phyloP scores from a whole-genome alignment of 2,329 filamentous ascomycete species.

The Colletotrichum musae region DNA sequence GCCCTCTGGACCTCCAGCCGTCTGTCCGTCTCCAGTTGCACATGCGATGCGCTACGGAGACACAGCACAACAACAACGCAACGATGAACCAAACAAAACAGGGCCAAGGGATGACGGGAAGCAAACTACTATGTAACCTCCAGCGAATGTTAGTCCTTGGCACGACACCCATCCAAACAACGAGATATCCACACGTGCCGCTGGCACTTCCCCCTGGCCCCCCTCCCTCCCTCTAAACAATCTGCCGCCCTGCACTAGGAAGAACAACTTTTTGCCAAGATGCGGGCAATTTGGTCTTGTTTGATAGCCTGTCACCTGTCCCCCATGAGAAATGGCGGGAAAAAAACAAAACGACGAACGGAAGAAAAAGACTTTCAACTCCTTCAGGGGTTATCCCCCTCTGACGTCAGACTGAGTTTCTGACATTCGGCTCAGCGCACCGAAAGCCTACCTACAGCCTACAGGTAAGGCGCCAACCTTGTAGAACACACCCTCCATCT shows the following conservation, averaged over 20 bases:
- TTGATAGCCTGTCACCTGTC: conserved; percentile 18
- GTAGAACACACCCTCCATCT: background rate
- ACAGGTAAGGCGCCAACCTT: too few relatives aligned
- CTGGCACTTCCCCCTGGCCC: background rate
- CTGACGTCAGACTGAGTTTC: conserved; percentile 25
- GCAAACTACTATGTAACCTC: background rate
- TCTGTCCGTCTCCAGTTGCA: background rate
- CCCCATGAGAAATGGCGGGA: background rate
- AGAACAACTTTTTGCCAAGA: conserved; percentile 2
- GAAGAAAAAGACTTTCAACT: background rate
- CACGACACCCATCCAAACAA: conserved; percentile 19
- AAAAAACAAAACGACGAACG: background rate
- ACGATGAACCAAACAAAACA: conserved; percentile 6
- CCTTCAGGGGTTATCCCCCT: conserved; percentile 18
- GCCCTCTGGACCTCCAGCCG: too few relatives aligned
- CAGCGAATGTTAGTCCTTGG: conserved; percentile 19
- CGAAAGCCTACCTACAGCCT: background rate
- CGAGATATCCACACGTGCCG: conserved; percentile 13
- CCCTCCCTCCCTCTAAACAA: background rate
- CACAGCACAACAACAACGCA: background rate
- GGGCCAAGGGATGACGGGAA: background rate
- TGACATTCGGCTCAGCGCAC: background rate
- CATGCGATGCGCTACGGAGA: background rate
- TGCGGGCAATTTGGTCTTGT: conserved; percentile 6
- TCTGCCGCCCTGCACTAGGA: background rate